Evolutionary conservation across 1,284 basidiomycete genomes (phyloP).

Genomic region (Pisolithus thermaeus): DNA sequence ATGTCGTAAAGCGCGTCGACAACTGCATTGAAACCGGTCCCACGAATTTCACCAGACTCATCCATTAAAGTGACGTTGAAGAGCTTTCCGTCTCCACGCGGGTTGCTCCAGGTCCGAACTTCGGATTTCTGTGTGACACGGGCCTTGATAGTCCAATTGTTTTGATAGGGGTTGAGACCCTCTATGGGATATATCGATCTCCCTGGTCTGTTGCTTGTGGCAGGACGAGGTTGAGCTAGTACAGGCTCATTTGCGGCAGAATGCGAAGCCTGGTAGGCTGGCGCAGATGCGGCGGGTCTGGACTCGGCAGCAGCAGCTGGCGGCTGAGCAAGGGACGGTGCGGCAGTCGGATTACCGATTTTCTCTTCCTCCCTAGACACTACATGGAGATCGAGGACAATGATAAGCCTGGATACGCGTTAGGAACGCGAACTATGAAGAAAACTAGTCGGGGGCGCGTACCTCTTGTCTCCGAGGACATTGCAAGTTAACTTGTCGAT

Average conservation of each 20-base stretch:
- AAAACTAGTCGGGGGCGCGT: conserved; percentile 21
- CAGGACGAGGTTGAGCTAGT: conserved; percentile 14
- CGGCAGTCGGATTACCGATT: conserved; percentile 66
- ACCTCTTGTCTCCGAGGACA: conserved; percentile 81
- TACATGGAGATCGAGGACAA: conserved; percentile 73
- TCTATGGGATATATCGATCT: conserved; percentile 82
- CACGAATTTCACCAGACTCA: conserved; percentile 90
- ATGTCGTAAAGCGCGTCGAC: conserved; percentile 83
- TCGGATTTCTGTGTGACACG: conserved; percentile 90
- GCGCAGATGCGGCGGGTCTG: conserved; percentile 2
- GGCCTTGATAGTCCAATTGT: conserved; percentile 98
- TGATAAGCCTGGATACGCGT: conserved; percentile 62
- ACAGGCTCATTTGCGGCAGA: conserved; percentile 12
- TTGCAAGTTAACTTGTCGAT: conserved; percentile 82
- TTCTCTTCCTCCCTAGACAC: conserved; percentile 53
- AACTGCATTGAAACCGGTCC: conserved; percentile 86
- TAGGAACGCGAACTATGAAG: conserved; percentile 4
- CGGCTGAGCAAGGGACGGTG: conserved; percentile 19
- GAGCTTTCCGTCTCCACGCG: conserved; percentile 90
- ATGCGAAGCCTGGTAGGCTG: conserved; percentile 12
- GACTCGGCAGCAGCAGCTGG: conserved; percentile 8
- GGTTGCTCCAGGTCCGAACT: conserved; percentile 86
- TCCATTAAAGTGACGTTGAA: conserved; percentile 95
- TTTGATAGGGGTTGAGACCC: conserved; percentile 93
- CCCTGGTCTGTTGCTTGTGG: conserved; percentile 26